These are phyloP conservation scores for Collariella sp. DNA, from an alignment of 495 filamentous ascomycete species.

Conservation along the genomic window DNA sequence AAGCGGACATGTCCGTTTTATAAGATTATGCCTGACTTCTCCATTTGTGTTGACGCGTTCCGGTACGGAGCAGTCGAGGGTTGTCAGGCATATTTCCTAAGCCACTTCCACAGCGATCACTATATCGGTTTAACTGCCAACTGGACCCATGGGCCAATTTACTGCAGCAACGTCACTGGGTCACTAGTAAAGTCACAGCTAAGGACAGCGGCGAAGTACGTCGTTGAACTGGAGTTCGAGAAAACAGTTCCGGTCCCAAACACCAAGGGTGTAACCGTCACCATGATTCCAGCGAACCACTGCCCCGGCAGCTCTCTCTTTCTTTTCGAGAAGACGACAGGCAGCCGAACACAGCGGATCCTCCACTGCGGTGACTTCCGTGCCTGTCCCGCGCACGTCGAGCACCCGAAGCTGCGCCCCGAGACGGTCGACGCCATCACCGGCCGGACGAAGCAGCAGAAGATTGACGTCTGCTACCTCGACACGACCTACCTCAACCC, in stretches of 20 bases:
- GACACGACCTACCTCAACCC: constrained; percentile 97
- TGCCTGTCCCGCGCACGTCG: constrained; percentile 76
- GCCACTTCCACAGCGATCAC: constrained; percentile 96
- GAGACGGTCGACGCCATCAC: constrained; percentile 58
- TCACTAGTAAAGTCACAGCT: constrained; percentile 84
- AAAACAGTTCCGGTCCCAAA: constrained; percentile 66
- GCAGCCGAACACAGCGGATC: constrained; percentile 59
- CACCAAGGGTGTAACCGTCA: constrained; percentile 74
- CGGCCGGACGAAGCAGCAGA: constrained; percentile 67
- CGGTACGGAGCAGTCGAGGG: constrained; percentile 88
- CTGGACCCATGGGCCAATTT: constrained; percentile 93
- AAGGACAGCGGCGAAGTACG: constrained; percentile 73
- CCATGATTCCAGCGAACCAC: constrained; percentile 95
- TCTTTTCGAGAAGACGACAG: constrained; percentile 73
- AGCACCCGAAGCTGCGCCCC: constrained; percentile 71
- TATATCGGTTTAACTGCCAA: constrained; percentile 82
- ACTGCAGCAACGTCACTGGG: constrained; percentile 84
- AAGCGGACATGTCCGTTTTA: constrained; percentile 94
- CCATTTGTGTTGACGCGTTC: constrained; percentile 92
- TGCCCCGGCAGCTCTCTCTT: constrained; percentile 93
- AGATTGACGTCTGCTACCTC: constrained; percentile 88
- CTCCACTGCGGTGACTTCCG: constrained; percentile 96
- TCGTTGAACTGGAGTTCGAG: constrained; percentile 83
- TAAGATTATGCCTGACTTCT: constrained; percentile 89
- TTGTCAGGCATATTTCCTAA: constrained; percentile 91